Percentiles rank a stretch among this genome's conserved stretches.
These are phyloP conservation scores for Lactarius sanguifluus DNA, from an alignment of 768 basidiomycete genomes.

Conservation along the genomic window DNA sequence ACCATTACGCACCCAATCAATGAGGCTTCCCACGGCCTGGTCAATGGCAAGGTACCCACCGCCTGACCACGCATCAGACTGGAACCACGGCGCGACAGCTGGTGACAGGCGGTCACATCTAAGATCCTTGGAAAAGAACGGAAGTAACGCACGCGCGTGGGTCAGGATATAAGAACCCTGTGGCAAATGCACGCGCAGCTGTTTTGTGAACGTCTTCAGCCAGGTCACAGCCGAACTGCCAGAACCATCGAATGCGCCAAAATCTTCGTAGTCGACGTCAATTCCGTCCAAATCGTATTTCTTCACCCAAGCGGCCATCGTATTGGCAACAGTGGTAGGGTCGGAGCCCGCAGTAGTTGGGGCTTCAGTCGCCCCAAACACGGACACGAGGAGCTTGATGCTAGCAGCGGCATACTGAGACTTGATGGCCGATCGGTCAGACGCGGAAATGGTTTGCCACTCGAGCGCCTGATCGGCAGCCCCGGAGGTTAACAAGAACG, in stretches of 20 bases:
- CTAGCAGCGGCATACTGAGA: conserved; percentile 53
- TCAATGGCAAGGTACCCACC: conserved; percentile 45
- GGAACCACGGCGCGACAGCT: conserved; percentile 33
- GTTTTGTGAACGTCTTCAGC: conserved; percentile 41
- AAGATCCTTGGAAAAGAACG: not conserved
- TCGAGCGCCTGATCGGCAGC: conserved; percentile 47
- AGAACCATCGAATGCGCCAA: conserved; percentile 55
- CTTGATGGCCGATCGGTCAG: conserved; percentile 44
- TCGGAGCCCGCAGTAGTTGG: conserved; percentile 46
- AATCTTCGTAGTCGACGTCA: conserved; percentile 64
- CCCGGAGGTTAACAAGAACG: conserved; percentile 45
- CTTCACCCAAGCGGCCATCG: conserved; percentile 48
- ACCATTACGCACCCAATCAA: conserved; percentile 43
- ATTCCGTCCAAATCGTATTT: conserved; percentile 51
- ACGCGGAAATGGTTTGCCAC: conserved; percentile 43
- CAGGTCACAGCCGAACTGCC: conserved; percentile 51
- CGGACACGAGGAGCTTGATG: conserved; percentile 57
- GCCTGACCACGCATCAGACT: conserved; percentile 37
- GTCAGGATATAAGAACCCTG: conserved; percentile 39
- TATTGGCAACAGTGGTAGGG: conserved; percentile 42
- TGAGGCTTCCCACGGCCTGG: conserved; percentile 41
- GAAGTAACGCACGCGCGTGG: conserved; percentile 37
- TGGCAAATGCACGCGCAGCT: conserved; percentile 40
- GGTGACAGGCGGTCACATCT: not conserved
- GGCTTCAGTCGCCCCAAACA: conserved; percentile 48